These are phyloP conservation scores for Sphagnum contortum DNA, from an alignment of 225 moss, liverwort and hornwort genomes.

Conservation along the genomic window DNA sequence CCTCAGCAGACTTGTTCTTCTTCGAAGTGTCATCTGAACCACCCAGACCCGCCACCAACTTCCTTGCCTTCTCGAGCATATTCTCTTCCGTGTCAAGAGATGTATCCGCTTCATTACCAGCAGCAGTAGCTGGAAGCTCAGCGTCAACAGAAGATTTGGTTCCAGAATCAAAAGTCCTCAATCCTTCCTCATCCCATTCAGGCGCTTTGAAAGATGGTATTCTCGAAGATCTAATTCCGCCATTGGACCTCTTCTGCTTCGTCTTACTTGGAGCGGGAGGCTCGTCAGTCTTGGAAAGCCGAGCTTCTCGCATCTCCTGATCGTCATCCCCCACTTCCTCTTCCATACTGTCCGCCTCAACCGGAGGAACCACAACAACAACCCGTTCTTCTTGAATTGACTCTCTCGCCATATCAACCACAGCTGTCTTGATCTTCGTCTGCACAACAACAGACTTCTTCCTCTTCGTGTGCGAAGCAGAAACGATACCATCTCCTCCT, in stretches of 20 bases:
- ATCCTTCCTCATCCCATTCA: not conserved
- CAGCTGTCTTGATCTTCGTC: constrained; percentile 26
- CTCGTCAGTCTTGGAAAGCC: not conserved
- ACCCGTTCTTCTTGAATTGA: not conserved
- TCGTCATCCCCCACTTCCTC: constrained; percentile 9
- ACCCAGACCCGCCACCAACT: constrained; percentile 40
- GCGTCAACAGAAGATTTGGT: constrained; percentile 7
- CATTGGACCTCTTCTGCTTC: constrained; percentile 21
- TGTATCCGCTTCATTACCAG: constrained; percentile 7
- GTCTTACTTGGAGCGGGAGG: constrained; percentile 22
- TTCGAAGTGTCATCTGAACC: constrained; percentile 14
- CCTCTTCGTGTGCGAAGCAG: constrained; percentile 17
- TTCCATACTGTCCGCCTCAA: constrained; percentile 1
- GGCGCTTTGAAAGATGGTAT: constrained; percentile 21
- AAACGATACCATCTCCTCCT: constrained; percentile 6
- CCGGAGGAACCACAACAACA: no score
- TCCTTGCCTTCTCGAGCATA: constrained; percentile 46
- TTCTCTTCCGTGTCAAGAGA: constrained; percentile 30
- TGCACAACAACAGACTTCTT: constrained; percentile 24
- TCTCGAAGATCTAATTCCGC: constrained; percentile 28
- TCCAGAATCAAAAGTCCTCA: constrained; percentile 4
- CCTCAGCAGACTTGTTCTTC: constrained; percentile 16
- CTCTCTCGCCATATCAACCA: constrained; percentile 32
- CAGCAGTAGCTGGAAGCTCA: constrained; percentile 3
- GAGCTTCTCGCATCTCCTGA: constrained; percentile 11